Percentiles rank a stretch among this genome's conserved stretches.
Conservation (phyloP, 75 land plant species). For the Pinus taeda region DNA sequence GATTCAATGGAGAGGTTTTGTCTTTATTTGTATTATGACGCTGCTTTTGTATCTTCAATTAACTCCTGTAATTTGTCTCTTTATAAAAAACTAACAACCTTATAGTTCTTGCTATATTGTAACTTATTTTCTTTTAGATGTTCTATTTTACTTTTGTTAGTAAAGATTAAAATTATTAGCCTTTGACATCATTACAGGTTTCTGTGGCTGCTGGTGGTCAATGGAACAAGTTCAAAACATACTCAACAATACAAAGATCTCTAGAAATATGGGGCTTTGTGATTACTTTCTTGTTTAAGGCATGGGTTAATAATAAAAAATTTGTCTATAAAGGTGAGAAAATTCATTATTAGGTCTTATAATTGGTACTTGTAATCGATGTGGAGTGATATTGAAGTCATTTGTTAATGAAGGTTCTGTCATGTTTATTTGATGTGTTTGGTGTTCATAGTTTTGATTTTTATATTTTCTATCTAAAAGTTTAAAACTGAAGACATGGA, state of each 20-base stretch:
- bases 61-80: too few relatives aligned
- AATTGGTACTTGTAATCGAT: not conserved
- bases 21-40: not conserved
- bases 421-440: too few relatives aligned
- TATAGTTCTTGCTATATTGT: too few relatives aligned
- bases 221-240: slow-evolving; percentile 96
- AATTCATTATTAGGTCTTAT: not conserved
- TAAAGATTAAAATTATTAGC: not conserved
- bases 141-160: too few relatives aligned
- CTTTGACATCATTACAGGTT: slow-evolving; percentile 51
- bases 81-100: too few relatives aligned
- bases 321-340: slow-evolving; percentile 79
- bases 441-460: too few relatives aligned
- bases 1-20: not conserved
- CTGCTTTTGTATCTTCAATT: too few relatives aligned
- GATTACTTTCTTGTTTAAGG: slow-evolving; percentile 72
- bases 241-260: slow-evolving; percentile 93
- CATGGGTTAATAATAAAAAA: slow-evolving; percentile 90
- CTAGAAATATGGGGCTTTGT: slow-evolving; percentile 98
- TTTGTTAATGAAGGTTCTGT: not conserved
- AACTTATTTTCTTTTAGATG: too few relatives aligned
- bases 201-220: slow-evolving; percentile 96
- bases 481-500: too few relatives aligned
- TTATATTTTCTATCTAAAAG: too few relatives aligned
- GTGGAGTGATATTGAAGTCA: not conserved